These are phyloP conservation scores for Solanum raphanifolium DNA, from an alignment of 257 asterid genomes.

Conservation along the genomic window DNA sequence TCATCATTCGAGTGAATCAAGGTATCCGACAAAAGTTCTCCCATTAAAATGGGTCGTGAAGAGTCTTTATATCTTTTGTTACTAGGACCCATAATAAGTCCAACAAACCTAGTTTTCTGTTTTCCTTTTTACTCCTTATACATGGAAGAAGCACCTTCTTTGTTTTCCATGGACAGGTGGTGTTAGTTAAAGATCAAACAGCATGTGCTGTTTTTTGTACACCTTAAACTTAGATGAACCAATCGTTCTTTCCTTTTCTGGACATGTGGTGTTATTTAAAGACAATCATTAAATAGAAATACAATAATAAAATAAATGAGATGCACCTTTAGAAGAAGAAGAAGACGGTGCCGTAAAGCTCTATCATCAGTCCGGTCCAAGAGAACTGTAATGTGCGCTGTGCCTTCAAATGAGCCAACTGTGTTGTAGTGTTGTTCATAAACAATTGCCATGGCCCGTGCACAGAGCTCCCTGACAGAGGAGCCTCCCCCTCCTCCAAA, in stretches of 20 bases:
- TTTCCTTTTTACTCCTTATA: background rate
- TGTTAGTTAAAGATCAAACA: background rate
- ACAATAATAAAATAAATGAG: background rate
- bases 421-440: constrained; percentile 79
- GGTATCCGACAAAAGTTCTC: background rate
- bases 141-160: background rate
- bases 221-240: background rate
- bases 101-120: background rate
- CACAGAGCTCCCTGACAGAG: constrained; percentile 98
- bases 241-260: background rate
- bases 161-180: background rate
- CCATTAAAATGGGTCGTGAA: background rate
- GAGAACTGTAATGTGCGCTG: constrained; percentile 91
- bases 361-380: constrained; percentile 98
- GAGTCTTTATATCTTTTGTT: background rate
- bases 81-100: background rate
- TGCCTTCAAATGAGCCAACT: constrained; percentile 90
- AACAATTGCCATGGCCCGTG: constrained; percentile 98
- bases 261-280: background rate
- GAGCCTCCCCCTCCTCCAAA: constrained; percentile 99
- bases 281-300: background rate
- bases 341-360: constrained; percentile 97
- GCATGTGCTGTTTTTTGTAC: background rate
- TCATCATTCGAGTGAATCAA: background rate
- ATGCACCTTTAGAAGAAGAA: constrained; percentile 84